Percentiles rank a stretch among this genome's conserved stretches.
These are phyloP conservation scores for Uncinocarpus reesii DNA, from an alignment of 2,329 filamentous ascomycete genomes.

Conservation along the genomic window DNA sequence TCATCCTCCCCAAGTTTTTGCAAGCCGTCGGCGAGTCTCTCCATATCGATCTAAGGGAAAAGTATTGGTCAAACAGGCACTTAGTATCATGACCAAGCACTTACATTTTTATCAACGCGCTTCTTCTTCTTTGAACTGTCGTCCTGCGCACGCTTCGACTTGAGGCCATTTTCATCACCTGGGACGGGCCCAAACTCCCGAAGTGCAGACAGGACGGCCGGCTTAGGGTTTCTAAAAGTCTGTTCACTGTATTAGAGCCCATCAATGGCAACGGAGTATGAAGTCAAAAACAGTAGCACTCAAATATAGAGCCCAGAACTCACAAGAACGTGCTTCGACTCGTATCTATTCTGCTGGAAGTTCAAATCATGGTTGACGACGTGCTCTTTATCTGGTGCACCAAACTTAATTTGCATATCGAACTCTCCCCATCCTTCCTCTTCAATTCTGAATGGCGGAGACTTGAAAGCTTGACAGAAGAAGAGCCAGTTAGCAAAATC, in stretches of 20 bases:
- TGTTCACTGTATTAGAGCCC: slow-evolving; percentile 21
- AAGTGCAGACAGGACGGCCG: slow-evolving; percentile 66
- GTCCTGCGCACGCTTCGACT: slow-evolving; percentile 51
- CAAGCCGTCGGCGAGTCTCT: slow-evolving; percentile 88
- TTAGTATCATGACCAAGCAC: slow-evolving; percentile 13
- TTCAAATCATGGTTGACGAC: slow-evolving; percentile 80
- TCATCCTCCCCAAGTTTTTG: slow-evolving; percentile 88
- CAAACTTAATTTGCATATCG: slow-evolving; percentile 79
- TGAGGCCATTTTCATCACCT: slow-evolving; percentile 54
- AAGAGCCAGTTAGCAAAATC: not conserved
- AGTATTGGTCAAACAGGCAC: not conserved
- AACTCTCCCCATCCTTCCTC: slow-evolving; percentile 99
- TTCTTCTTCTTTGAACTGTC: slow-evolving; percentile 67
- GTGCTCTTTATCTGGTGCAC: slow-evolving; percentile 78
- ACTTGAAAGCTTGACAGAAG: slow-evolving; percentile 56
- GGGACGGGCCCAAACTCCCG: slow-evolving; percentile 79
- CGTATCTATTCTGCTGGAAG: slow-evolving; percentile 72
- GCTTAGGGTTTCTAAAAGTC: slow-evolving; percentile 86
- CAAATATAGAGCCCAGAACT: slow-evolving; percentile 25
- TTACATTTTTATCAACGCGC: slow-evolving; percentile 51
- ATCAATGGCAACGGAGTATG: too few species aligned
- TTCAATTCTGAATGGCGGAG: slow-evolving; percentile 75
- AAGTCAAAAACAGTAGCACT: not conserved
- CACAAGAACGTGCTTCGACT: slow-evolving; percentile 65
- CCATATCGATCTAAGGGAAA: slow-evolving; percentile 61